phyloP scores from a whole-genome alignment of 106 monocot species.

The Platanthera guangdongensis region DNA sequence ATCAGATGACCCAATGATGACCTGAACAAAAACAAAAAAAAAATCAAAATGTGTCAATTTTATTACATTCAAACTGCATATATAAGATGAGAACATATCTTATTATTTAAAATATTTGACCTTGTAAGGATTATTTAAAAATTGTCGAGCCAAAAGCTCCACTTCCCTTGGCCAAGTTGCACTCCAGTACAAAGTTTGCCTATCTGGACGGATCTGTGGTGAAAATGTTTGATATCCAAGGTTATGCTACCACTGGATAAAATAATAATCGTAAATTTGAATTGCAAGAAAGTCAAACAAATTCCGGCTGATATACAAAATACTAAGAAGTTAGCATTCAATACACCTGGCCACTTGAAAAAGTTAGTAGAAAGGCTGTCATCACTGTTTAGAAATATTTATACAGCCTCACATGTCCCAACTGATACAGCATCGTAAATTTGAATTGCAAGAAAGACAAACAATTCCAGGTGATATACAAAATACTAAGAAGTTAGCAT shows the following conservation, averaged over 20 bases:
- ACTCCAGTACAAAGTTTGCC: constrained; percentile 98
- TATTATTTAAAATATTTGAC: constrained; percentile 22
- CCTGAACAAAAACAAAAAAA: constrained; percentile 17
- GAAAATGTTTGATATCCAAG: constrained; percentile 7
- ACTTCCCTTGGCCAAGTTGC: constrained; percentile 99
- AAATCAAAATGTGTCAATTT: constrained; percentile 3
- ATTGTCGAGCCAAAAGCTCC: constrained; percentile 72
- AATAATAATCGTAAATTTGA: background rate
- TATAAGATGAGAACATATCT: background rate
- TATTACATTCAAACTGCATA: background rate
- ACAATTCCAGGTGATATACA: too few relatives aligned
- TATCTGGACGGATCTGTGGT: constrained; percentile 87
- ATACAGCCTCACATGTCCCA: background rate
- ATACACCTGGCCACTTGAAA: background rate
- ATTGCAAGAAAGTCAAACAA: background rate
- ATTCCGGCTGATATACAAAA: background rate
- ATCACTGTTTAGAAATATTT: background rate
- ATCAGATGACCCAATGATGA: constrained; percentile 82
- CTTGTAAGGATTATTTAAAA: constrained; percentile 90
- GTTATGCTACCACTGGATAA: background rate
- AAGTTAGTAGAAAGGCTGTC: background rate
- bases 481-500: background rate
- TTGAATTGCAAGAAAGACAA: background rate
- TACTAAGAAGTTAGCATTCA: background rate
- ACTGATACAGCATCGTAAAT: background rate